Conservation (phyloP, 768 basidiomycete species). For the Megacollybia marginata region DNA sequence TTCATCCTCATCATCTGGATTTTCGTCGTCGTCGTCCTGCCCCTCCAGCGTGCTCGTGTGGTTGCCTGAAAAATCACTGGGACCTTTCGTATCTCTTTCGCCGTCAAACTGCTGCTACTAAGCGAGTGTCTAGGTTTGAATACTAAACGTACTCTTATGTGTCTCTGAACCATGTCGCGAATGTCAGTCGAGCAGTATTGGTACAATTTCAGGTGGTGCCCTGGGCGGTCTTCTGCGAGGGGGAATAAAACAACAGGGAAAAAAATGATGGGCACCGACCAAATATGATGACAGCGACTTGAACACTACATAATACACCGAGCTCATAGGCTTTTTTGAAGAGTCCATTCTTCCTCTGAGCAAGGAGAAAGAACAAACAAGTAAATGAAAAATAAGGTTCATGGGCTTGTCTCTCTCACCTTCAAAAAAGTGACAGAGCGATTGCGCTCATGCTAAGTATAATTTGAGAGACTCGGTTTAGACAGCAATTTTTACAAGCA, state of each 20-base stretch:
- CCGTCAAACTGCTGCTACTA: too few species aligned
- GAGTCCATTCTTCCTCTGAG: slow-evolving; percentile 79
- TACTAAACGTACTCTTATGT: slow-evolving; percentile 26
- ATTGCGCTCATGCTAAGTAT: slow-evolving; percentile 82
- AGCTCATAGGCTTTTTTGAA: slow-evolving; percentile 92
- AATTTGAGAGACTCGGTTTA: slow-evolving; percentile 11
- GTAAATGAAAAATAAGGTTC: slow-evolving; percentile 49
- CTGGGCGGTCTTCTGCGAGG: slow-evolving; percentile 60
- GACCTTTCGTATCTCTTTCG: too few species aligned
- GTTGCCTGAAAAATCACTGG: too few species aligned
- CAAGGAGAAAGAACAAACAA: slow-evolving; percentile 25
- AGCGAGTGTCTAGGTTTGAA: too few species aligned
- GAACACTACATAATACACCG: slow-evolving; percentile 84
- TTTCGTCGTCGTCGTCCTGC: too few species aligned
- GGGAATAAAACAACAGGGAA: slow-evolving; percentile 31
- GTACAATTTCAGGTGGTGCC: slow-evolving; percentile 76
- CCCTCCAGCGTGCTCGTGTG: too few species aligned
- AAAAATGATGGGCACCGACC: slow-evolving; percentile 31
- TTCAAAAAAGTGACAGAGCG: slow-evolving; percentile 89
- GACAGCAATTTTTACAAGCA: slow-evolving; percentile 7
- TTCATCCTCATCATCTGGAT: too few species aligned
- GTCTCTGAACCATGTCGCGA: slow-evolving; percentile 62
- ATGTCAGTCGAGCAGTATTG: slow-evolving; percentile 74
- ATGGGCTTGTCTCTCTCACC: slow-evolving; percentile 31
- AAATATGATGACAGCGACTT: slow-evolving; percentile 84